Conservation (phyloP, 139 green algal genomes). For the Choricystis sp. region DNA sequence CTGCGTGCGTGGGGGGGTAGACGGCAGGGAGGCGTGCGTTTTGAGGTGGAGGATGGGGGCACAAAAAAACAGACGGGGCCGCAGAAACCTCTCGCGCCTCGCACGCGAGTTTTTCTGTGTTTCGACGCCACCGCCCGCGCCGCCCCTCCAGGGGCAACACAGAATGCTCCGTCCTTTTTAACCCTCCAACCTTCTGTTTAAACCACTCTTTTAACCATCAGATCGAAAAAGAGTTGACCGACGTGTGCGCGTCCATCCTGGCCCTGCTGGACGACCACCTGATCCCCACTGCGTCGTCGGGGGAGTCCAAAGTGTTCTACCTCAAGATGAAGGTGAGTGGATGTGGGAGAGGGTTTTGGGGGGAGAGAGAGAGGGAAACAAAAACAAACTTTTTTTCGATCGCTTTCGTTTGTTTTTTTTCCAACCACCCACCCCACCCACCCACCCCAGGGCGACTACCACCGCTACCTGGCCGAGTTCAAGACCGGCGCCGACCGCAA, state of each 20-base stretch:
- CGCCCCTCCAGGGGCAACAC: no score
- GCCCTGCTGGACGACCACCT: conserved; percentile 88
- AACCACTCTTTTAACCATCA: conserved; percentile 4
- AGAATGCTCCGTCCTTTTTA: neutral
- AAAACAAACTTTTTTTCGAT: no score
- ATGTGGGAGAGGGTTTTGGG: neutral
- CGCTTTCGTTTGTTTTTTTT: conserved; percentile 1
- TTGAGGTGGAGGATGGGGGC: no score
- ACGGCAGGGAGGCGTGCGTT: no score
- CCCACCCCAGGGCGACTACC: conserved; percentile 78
- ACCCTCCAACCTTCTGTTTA: neutral
- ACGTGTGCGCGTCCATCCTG: conserved; percentile 77
- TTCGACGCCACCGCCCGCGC: no score
- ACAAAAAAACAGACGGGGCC: no score
- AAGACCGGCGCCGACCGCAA: conserved; percentile 78
- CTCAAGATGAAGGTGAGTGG: conserved; percentile 51
- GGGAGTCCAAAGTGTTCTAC: conserved; percentile 98
- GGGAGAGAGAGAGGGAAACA: neutral
- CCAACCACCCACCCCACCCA: neutral
- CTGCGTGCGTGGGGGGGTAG: no score
- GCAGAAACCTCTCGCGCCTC: no score
- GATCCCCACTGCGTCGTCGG: conserved; percentile 75
- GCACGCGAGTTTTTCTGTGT: no score
- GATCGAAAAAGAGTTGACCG: conserved; percentile 76
- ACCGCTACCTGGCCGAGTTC: conserved; percentile 96